Evolutionary conservation across 441 rosid genomes (phyloP).

Genomic region (Pelargonium exstipulatum): DNA sequence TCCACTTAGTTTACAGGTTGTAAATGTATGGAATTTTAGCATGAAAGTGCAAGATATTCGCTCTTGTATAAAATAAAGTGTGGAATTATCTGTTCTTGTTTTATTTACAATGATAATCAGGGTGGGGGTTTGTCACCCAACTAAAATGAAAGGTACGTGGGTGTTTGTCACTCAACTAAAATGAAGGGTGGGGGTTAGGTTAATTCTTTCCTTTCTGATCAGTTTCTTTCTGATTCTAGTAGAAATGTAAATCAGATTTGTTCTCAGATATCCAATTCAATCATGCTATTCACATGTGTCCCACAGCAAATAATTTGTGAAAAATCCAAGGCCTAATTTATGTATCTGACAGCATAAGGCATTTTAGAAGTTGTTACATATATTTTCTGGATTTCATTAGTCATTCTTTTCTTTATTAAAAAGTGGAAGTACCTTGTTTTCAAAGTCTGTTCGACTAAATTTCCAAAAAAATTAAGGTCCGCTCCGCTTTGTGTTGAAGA

Average conservation of each 20-base stretch:
- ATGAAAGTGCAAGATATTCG: background rate
- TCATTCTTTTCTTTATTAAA: background rate
- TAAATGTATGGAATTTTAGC: background rate
- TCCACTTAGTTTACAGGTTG: background rate
- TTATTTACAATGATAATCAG: background rate
- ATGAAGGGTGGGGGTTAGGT: background rate
- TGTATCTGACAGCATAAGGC: background rate
- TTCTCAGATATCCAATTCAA: background rate
- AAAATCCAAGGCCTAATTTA: background rate
- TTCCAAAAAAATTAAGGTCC: background rate
- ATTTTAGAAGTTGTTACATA: background rate
- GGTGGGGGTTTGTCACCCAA: background rate
- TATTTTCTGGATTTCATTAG: background rate
- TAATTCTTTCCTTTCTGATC: background rate
- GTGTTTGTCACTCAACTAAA: background rate
- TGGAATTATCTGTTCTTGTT: no score
- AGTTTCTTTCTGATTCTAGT: background rate
- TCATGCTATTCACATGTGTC: background rate
- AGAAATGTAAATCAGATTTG: background rate
- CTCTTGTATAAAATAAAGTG: background rate
- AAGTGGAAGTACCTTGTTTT: background rate
- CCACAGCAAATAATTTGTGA: no score
- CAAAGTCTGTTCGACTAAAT: background rate
- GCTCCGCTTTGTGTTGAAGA: no score
- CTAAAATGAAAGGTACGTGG: background rate